Base-by-base conservation (phyloP, 2,329 filamentous ascomycete genomes). In the Lithohypha guttulata region DNA sequence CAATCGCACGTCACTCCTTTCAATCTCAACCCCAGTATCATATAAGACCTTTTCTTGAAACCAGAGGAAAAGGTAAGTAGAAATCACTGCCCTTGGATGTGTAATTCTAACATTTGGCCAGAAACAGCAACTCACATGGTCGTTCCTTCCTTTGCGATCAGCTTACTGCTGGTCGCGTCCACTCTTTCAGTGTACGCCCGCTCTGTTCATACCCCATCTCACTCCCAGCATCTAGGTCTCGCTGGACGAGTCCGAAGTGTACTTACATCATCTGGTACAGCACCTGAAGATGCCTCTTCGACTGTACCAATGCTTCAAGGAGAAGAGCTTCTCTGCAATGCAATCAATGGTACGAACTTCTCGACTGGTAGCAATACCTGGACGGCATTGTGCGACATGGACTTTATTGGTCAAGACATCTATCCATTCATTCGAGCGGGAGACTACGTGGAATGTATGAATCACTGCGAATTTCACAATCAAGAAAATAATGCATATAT, bases 401-500 rank as follows among this genome's bases (percentile, higher is more conserved):
- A 56, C 35, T 55, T 49, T 21, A 44, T 40, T 13, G 47, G 37
- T 33, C 44, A 51, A 31, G 45, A 55, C 23, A 47, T 50, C 42
- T 50, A 50, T 25, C 53, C 48, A 2, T 56, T 54, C 34, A 26
- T 52, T 22, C 45, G 47, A 7, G 51, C 49, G 6, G 43, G 42
- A 28, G 50, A 44, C 7, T 55, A 53, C 39, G 47, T 46, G 9
- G 43, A 47, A 10, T 56, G 54, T 41, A 40, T 55, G 26, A 42
- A 42, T 29, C 42, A 49, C 18, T 56, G 54, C 34, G 49, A 55
- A 35, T 34, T 37, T 9, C 53, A 43, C 42, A 55, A 55, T 32
- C 29, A 40, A 13, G 41, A 46, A 13, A 28, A 26, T 22, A 23
- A 41, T 28, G 44, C 41, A 8, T 33, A 11, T 29, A 34, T 20